Evolutionary conservation across 441 rosid genomes (phyloP), one percentile per base, ranked within the genome.

Genomic region (Flueggea neowawraea): DNA sequence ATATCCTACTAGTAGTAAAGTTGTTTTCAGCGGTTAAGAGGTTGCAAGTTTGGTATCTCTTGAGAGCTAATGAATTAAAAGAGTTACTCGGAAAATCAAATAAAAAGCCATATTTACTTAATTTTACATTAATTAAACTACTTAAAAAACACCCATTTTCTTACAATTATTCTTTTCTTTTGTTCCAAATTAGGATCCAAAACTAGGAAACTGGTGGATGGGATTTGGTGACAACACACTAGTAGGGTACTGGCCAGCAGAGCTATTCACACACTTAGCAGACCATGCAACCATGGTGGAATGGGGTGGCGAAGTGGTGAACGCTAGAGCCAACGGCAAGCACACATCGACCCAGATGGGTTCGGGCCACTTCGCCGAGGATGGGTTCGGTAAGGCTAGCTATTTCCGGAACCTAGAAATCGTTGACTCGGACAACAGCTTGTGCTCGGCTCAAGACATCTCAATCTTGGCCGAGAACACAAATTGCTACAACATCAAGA

Each of bases 291-390:
- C 95, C 3, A 91, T 91, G 99, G 86, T 95, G 31, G 97, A 95
- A 63, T 95, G 97, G 97, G 99, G 99, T 65, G 99, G 99, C 4
- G 99, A 95, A 71, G 95, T 95, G 0, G 99, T 95, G 75, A 91
- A 95, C 73, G 84, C 99, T 0, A 83, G 88, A 43, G 75, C 94
- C 41, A 83, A 86, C 22, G 99, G 99, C 17, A 76, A 73, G 13
- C 99, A 94, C 83, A 94, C 99, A 11, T 75, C 86, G 28, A 94
- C 99, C 1, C 96, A 95, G 61, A 95, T 95, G 99, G 99, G 97
- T 3, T 90, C 97, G 39, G 99, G 99, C 41, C 80, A 61, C 15
- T 95, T 91, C 60, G 91, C 99, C 0, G 96, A 84, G 62, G 96
- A 91, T 64, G 99, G 97, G 10, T 95, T 91, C 49, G 90, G 95